These are phyloP conservation scores for Paramecium tetraurelia DNA, from an alignment of 73 alveolate genomes.

Conservation along the genomic window DNA sequence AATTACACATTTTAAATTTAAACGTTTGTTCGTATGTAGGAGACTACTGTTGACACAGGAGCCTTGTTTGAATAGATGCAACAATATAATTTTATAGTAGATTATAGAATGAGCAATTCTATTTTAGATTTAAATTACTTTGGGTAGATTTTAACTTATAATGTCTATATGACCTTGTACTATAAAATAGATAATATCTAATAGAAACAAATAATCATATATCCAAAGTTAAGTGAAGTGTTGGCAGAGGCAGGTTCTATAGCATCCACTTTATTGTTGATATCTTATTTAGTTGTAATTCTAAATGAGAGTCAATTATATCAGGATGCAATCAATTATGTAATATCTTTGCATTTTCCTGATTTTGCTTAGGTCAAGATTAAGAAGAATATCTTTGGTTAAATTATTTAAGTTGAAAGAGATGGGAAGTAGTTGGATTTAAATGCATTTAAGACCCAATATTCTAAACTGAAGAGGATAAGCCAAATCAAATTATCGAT, in stretches of 20 bases:
- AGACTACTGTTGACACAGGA: neutral
- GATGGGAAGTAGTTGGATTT: neutral
- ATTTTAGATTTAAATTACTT: neutral
- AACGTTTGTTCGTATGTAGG: neutral
- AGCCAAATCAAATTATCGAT: neutral
- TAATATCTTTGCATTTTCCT: neutral
- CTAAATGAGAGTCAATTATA: neutral
- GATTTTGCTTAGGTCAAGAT: neutral
- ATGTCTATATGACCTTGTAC: neutral
- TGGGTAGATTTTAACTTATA: neutral
- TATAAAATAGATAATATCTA: neutral
- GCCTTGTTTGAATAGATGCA: neutral
- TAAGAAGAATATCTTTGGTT: neutral
- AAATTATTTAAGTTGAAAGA: neutral
- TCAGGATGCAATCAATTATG: neutral
- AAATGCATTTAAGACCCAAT: neutral
- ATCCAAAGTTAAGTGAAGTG: neutral
- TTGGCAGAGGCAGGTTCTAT: conserved; percentile 22
- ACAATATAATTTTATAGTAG: neutral
- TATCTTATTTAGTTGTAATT: neutral
- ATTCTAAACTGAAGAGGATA: neutral
- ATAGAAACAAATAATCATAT: neutral
- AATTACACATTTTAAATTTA: neutral
- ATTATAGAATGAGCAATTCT: neutral
- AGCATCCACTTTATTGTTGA: neutral